Evolutionary conservation across 345 rosid species (phyloP), one percentile per base, ranked within the genome.

Genomic region (Euphorbia lathyris): DNA sequence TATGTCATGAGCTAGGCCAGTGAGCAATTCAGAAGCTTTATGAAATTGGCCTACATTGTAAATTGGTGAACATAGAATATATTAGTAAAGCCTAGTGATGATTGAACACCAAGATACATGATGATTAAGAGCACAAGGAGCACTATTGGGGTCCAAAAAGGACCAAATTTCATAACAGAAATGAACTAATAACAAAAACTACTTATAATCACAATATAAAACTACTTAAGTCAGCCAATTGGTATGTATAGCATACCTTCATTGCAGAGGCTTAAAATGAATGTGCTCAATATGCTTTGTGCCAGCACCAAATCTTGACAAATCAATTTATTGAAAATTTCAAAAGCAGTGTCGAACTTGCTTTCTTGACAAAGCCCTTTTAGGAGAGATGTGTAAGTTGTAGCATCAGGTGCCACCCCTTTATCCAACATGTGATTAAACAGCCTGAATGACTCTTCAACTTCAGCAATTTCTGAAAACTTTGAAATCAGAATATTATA

Each of bases 361-460:
- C 81, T 73, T 62, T 88, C 95, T 68, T 77, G 85, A 80, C 94
- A 91, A 16, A 91, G 77, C n/a, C 88, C 92, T 73, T 77, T 86
- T 0, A 88, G 79, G 58, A 93, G 86, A 23, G 79, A 82, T 0
- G 60, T 77, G 67, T 85, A 90, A 65, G 88, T 88, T 48, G 71
- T 76, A 61, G 81, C 81, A 83, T 87, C 86, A 0, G 97, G 95
- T 45, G 75, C 71, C 50, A 91, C 74, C 61, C 82, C 84, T 79
- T 85, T 94, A 75, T 80, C 86, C 71, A 79, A 73, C 97, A 94
- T 88, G 55, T 83, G 87, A 69, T 76, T 65, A 77, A 87, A 94
- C 53, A 94, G 86, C 76, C 87, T 83, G 73, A 75, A 17, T 22
- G 95, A 86, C 76, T 91, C 93, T 47, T 91, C 95, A 55, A 77